Base-by-base conservation (phyloP, 2,329 filamentous ascomycete genomes). In the Botrytis fabae region DNA sequence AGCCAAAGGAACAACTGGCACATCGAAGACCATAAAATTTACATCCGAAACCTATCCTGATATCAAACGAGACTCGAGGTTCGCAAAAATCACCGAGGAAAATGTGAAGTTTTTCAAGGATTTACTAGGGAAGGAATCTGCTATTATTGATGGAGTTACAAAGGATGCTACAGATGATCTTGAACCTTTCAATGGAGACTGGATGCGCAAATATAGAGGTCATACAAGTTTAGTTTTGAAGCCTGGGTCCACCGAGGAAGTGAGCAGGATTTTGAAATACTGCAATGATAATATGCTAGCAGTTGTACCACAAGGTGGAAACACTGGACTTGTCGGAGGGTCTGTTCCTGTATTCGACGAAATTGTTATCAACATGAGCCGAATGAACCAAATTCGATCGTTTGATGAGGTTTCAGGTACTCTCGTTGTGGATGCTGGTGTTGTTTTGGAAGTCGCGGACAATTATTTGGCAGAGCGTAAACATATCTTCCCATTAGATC, bases 131-230 rank as follows among this genome's bases (percentile, higher is more conserved):
- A 87, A 88, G 66, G 89, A 91, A 51, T 93, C 92, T 51, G 94
- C 94, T 2, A 86, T 98, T 69, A 89, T 98, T 75, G 95, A 98
- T 81, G 93, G 93, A 69, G 87, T 97, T 71, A 93, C 90, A 5
- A 83, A 89, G 77, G 90, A 95, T 82, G 90, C 90, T 22, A 84
- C 86, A 3, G 92, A 93, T 78, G 96, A 98, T 81, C 87, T 98
- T 76, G 93, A 96, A 81, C 89, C 93, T 12, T 99, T 94, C 87
- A 99, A 99, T 83, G 90, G 91, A 81, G 96, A 99, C 84, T 99
- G 97, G 96, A 98, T 99, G 95, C 91, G 93, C 83, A 99, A 99
- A 84, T 99, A 97, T 85, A 91, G 93, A 75, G 97, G 96, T 44
- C 94, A 98, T 83, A 90, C 93, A 75, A 90, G 91, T 80, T 85